A percentile compares a stretch with the other conserved stretches of the same genome.
Evolutionary conservation across 1,284 basidiomycete genomes (phyloP).

Genomic region (Dichomitus squalens): DNA sequence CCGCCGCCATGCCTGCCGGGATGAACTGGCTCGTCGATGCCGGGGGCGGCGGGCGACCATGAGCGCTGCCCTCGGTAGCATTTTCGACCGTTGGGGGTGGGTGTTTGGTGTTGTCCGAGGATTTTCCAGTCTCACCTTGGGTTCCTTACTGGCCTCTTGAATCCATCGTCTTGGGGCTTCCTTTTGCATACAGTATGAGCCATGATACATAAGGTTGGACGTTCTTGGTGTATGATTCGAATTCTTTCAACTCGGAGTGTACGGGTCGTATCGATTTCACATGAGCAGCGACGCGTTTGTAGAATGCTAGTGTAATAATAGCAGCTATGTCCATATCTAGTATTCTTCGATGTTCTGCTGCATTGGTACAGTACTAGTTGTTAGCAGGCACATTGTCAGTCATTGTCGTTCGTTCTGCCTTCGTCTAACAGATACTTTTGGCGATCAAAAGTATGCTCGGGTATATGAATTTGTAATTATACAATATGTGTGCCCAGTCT

Average conservation of each 20-base stretch:
- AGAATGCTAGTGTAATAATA: not conserved
- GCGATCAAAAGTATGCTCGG: slow-evolving; percentile 6
- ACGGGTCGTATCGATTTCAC: not conserved
- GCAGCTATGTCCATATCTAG: not conserved
- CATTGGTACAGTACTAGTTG: not conserved
- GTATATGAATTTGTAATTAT: slow-evolving; percentile 22
- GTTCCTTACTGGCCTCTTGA: too few relatives aligned
- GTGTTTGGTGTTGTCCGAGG: too few relatives aligned
- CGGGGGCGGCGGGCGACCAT: slow-evolving; percentile 1
- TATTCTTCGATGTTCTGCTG: not conserved
- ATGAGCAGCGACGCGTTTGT: not conserved
- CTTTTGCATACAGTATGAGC: too few relatives aligned
- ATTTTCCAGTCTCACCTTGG: too few relatives aligned
- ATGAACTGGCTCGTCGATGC: slow-evolving; percentile 32
- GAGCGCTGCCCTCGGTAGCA: not conserved
- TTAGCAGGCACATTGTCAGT: not conserved
- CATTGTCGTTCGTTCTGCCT: not conserved
- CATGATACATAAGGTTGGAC: not conserved
- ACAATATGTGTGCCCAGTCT: slow-evolving; percentile 17
- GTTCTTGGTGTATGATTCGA: not conserved
- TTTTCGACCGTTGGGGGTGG: not conserved
- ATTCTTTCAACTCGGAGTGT: not conserved
- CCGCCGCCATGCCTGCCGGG: slow-evolving; percentile 26
- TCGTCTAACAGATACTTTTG: not conserved
- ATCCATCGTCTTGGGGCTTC: too few relatives aligned